These are phyloP conservation scores for Heritiera littoralis DNA, from an alignment of 345 rosid genomes.

Conservation along the genomic window DNA sequence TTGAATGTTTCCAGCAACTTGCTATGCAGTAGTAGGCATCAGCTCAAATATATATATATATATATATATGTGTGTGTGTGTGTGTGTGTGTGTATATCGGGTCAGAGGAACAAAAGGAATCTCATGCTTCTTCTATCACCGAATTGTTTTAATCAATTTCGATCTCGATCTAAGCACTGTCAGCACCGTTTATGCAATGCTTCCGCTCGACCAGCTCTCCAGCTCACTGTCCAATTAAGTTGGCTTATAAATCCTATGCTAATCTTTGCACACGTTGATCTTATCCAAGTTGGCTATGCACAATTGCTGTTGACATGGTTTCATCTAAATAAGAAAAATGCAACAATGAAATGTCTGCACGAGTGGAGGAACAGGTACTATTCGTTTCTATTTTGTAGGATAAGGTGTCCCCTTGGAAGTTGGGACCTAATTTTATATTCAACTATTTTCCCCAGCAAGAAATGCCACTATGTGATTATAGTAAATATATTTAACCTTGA, in stretches of 20 bases:
- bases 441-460: neutral
- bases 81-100: too few relatives aligned
- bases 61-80: neutral
- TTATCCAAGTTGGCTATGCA: neutral
- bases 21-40: conserved; percentile 3
- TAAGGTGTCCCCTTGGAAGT: neutral
- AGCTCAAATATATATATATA: neutral
- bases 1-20: neutral
- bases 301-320: neutral
- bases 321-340: neutral
- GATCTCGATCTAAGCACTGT: neutral
- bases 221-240: neutral
- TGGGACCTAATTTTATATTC: neutral
- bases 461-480: too few relatives aligned
- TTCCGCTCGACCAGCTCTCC: conserved; percentile 24
- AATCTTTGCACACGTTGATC: neutral
- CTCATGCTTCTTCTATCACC: conserved; percentile 12
- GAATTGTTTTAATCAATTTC: neutral
- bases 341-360: neutral
- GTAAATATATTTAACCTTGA: too few relatives aligned
- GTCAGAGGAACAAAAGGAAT: conserved; percentile 26
- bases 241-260: neutral
- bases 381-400: neutral
- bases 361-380: neutral
- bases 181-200: conserved; percentile 24